Percentiles rank a stretch among this genome's conserved stretches.
Conservation (phyloP, 2,329 filamentous ascomycete genomes). For the Annulohypoxylon truncatum region DNA sequence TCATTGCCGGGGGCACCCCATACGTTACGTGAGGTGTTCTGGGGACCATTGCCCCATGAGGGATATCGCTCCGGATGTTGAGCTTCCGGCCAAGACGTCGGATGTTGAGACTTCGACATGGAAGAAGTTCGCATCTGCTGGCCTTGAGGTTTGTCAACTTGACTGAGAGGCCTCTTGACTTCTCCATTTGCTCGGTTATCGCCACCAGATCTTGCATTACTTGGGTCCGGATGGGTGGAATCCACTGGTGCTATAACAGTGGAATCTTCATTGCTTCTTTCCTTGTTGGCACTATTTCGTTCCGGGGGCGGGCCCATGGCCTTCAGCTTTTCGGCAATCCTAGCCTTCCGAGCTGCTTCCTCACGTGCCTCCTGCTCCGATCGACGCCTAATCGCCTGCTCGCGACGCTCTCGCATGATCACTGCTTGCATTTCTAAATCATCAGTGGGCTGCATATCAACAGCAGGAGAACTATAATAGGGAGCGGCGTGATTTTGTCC, state of each 20-base stretch:
- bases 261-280: constrained; percentile 54
- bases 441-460: constrained; percentile 56
- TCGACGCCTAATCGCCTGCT: constrained; percentile 75
- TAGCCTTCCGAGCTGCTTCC: constrained; percentile 76
- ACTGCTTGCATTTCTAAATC: constrained; percentile 74
- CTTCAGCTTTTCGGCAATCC: constrained; percentile 78
- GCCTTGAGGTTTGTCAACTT: constrained; percentile 31
- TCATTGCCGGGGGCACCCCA: constrained; percentile 81
- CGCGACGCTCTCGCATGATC: constrained; percentile 78
- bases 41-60: constrained; percentile 61
- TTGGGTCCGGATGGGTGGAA: constrained; percentile 44
- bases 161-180: constrained; percentile 47
- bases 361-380: constrained; percentile 77
- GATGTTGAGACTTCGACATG: constrained; percentile 49
- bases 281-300: constrained; percentile 68
- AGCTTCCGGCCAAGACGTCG: constrained; percentile 46
- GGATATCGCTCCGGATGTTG: constrained; percentile 59
- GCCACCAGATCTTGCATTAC: neutral
- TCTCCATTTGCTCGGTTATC: constrained; percentile 51
- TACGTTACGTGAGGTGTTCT: constrained; percentile 68
- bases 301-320: constrained; percentile 74
- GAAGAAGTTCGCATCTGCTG: constrained; percentile 26
- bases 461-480: constrained; percentile 52
- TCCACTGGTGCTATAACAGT: constrained; percentile 44
- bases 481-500: constrained; percentile 55